phyloP scores from a whole-genome alignment of 1,284 basidiomycete genomes.

The Vanrija humicola region DNA sequence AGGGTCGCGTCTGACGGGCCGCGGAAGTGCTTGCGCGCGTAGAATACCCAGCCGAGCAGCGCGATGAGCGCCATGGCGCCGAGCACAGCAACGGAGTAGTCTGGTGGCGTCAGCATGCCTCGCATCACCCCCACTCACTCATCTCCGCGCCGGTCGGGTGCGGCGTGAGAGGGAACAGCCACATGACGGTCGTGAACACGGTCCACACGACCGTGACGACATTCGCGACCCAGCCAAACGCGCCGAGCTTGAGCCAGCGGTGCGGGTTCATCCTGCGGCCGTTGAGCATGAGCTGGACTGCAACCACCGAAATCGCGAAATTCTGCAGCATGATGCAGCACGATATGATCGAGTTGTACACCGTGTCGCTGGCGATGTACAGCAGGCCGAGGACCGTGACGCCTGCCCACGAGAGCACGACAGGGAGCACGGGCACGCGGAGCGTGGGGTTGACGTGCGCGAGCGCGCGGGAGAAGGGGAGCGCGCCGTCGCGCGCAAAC shows the following conservation, averaged over 20 bases:
- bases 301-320: constrained; percentile 6
- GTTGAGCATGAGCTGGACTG: constrained; percentile 7
- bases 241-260: constrained; percentile 12
- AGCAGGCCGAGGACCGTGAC: constrained; percentile 15
- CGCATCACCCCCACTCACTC: constrained; percentile 2
- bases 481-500: constrained; percentile 11
- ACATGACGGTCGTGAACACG: constrained; percentile 11
- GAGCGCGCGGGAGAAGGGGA: constrained; percentile 5
- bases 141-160: constrained; percentile 7
- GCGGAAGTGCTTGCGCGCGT: constrained; percentile 13
- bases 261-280: constrained; percentile 6
- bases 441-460: constrained; percentile 6
- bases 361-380: constrained; percentile 11
- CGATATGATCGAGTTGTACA: constrained; percentile 15
- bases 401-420: constrained; percentile 4
- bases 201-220: constrained; percentile 7
- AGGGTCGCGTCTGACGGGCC: constrained; percentile 7
- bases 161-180: constrained; percentile 14
- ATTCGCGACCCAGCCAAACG: constrained; percentile 10
- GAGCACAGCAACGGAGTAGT: constrained; percentile 12
- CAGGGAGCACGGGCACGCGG: constrained; percentile 14
- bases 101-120: background rate
- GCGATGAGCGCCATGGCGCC: constrained; percentile 11
- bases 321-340: constrained; percentile 18
- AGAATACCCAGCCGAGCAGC: constrained; percentile 11